A percentile compares a stretch with the other conserved stretches of the same genome.
phyloP scores from a whole-genome alignment of 148 eudicot genomes.

The Arbutus unedo region DNA sequence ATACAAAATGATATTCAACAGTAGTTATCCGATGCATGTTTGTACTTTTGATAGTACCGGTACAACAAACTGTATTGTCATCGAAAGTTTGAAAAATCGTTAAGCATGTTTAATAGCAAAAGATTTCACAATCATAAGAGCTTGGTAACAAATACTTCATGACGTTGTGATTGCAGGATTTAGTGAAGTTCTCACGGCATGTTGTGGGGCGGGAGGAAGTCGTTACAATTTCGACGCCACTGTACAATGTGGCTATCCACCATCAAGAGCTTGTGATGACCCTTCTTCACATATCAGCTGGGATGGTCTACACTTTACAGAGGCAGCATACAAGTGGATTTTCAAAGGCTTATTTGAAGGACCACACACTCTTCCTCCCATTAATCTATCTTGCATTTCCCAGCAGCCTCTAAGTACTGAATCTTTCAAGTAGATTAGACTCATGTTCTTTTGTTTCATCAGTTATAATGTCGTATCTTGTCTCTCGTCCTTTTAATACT shows the following conservation, averaged over 20 bases:
- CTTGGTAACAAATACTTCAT: neutral
- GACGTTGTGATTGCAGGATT: slow-evolving; percentile 26
- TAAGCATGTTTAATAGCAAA: too few species aligned
- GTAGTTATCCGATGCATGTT: too few species aligned
- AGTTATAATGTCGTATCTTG: too few species aligned
- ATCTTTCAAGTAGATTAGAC: neutral
- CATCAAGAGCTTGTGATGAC: slow-evolving; percentile 23
- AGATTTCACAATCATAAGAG: neutral
- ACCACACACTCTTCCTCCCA: slow-evolving; percentile 22
- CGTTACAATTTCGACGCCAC: slow-evolving; percentile 19
- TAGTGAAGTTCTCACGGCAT: slow-evolving; percentile 19
- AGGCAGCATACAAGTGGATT: slow-evolving; percentile 29
- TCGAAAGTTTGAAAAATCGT: too few species aligned
- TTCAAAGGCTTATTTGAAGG: slow-evolving; percentile 26
- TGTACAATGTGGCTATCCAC: slow-evolving; percentile 12
- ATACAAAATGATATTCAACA: too few species aligned
- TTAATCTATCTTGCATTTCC: neutral
- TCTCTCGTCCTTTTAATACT: too few species aligned
- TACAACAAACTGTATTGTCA: too few species aligned
- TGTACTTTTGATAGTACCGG: too few species aligned
- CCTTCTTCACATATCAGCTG: slow-evolving; percentile 29
- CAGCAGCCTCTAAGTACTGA: neutral
- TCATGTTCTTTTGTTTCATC: neutral
- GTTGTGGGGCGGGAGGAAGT: slow-evolving; percentile 36
- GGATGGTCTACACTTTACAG: slow-evolving; percentile 21